phyloP scores from a whole-genome alignment of 2,329 filamentous ascomycete species.

The Scopulariopsis brevicaulis region DNA sequence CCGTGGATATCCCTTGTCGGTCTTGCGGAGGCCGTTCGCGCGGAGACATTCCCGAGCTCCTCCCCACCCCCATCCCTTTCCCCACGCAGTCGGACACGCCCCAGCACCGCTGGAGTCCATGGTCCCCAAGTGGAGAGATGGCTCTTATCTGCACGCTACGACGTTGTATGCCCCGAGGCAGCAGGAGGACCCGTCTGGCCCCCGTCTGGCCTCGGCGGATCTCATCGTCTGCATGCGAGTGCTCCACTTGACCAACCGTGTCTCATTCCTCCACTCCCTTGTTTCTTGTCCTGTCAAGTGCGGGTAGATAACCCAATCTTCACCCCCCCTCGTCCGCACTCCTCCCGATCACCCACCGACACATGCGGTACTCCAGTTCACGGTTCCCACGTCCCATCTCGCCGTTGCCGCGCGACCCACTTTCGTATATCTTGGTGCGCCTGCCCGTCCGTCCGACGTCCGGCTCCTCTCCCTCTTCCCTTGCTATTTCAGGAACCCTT shows the following conservation, averaged over 20 bases:
- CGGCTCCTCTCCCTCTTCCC: not conserved
- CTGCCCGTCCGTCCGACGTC: slow-evolving; percentile 1
- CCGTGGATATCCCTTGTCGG: not conserved
- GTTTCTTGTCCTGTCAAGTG: not conserved
- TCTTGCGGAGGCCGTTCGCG: not conserved
- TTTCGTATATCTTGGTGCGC: slow-evolving; percentile 3
- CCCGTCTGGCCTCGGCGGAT: not conserved
- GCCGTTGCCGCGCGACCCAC: slow-evolving; percentile 3
- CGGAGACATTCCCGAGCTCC: not conserved
- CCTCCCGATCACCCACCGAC: not conserved
- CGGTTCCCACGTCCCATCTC: not conserved
- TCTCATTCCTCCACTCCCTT: slow-evolving; percentile 1
- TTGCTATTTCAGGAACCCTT: not conserved
- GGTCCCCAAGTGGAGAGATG: not conserved
- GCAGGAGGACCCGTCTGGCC: not conserved
- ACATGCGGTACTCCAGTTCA: not conserved
- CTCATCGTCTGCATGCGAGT: not conserved
- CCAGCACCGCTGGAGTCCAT: not conserved
- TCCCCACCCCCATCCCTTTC: not conserved
- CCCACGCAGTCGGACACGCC: not conserved
- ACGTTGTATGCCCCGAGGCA: not conserved
- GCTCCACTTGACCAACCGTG: slow-evolving; percentile 4
- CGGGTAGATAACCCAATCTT: not conserved
- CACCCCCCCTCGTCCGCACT: not conserved
- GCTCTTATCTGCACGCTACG: not conserved